Percentiles rank a stretch among this genome's conserved stretches.
These are phyloP conservation scores for Cordyceps pruinosa DNA, from an alignment of 2,329 filamentous ascomycete species.

Conservation along the genomic window DNA sequence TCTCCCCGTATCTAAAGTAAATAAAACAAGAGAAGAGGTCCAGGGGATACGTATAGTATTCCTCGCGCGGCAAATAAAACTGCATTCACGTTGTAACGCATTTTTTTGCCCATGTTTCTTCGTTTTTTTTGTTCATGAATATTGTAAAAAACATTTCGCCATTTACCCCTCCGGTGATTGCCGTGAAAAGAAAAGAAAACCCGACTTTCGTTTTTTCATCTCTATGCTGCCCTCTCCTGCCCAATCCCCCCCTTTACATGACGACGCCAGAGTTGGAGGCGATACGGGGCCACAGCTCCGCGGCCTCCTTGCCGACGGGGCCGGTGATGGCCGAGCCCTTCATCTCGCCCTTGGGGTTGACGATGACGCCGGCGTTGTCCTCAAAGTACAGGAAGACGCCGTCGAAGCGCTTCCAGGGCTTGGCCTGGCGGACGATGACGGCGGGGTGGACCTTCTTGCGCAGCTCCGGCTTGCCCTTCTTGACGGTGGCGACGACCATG, in stretches of 20 bases:
- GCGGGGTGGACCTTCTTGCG: conserved; percentile 99
- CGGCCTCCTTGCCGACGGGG: conserved; percentile 98
- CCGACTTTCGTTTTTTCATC: conserved; percentile 21
- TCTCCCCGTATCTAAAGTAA: neutral
- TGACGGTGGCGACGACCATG: conserved; percentile 99
- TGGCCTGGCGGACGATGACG: conserved; percentile 96
- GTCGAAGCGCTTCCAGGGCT: conserved; percentile 98
- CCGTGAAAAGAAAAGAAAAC: conserved; percentile 4
- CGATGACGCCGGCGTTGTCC: conserved; percentile 99
- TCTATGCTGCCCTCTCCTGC: conserved; percentile 16
- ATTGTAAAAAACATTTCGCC: conserved; percentile 11
- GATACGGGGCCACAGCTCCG: conserved; percentile 99
- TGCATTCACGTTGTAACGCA: neutral
- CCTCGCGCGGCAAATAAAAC: neutral
- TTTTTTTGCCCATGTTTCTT: conserved; percentile 8
- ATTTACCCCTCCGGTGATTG: conserved; percentile 3
- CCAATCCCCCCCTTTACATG: conserved; percentile 67
- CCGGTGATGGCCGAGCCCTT: conserved; percentile 99
- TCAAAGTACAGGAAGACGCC: conserved; percentile 99
- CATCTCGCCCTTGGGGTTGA: conserved; percentile 99
- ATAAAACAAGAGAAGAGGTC: neutral
- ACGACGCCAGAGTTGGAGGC: conserved; percentile 99
- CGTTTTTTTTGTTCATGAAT: conserved; percentile 8
- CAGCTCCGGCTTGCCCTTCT: conserved; percentile 99
- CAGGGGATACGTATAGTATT: neutral